A percentile compares a stretch with the other conserved stretches of the same genome.
Evolutionary conservation across 2,329 filamentous ascomycete genomes (phyloP).

Genomic region (Davidsoniella australis): DNA sequence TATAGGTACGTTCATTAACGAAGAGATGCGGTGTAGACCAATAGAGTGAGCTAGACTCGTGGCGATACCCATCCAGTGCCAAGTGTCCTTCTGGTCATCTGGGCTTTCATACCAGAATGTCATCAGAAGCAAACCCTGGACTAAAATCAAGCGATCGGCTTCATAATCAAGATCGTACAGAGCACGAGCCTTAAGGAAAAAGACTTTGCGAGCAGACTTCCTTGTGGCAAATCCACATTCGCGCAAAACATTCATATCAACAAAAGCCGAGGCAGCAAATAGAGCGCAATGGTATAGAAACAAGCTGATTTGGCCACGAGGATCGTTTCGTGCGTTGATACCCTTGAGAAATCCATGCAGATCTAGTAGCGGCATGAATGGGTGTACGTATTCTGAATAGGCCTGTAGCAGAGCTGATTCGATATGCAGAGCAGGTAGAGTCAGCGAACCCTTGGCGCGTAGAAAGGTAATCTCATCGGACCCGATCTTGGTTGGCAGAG

Average conservation of each 20-base stretch:
- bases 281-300: conserved; percentile 87
- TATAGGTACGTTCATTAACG: conserved; percentile 54
- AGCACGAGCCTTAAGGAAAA: conserved; percentile 77
- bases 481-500: conserved; percentile 59
- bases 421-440: conserved; percentile 50
- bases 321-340: conserved; percentile 50
- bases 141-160: conserved; percentile 69
- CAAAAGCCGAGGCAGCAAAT: conserved; percentile 81
- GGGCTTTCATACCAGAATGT: conserved; percentile 97
- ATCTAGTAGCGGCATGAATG: conserved; percentile 82
- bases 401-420: conserved; percentile 68
- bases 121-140: conserved; percentile 79
- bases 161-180: conserved; percentile 95
- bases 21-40: conserved; percentile 73
- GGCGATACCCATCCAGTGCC: conserved; percentile 97
- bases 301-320: conserved; percentile 58
- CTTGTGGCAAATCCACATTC: conserved; percentile 62
- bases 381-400: conserved; percentile 80
- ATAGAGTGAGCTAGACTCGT: conserved; percentile 88
- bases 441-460: conserved; percentile 66
- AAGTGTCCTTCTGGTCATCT: conserved; percentile 93
- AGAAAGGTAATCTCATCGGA: conserved; percentile 73
- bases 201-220: conserved; percentile 69
- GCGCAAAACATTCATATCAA: conserved; percentile 60
- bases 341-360: conserved; percentile 40